Base-by-base conservation (phyloP, 345 rosid genomes). In the Firmiana major region DNA sequence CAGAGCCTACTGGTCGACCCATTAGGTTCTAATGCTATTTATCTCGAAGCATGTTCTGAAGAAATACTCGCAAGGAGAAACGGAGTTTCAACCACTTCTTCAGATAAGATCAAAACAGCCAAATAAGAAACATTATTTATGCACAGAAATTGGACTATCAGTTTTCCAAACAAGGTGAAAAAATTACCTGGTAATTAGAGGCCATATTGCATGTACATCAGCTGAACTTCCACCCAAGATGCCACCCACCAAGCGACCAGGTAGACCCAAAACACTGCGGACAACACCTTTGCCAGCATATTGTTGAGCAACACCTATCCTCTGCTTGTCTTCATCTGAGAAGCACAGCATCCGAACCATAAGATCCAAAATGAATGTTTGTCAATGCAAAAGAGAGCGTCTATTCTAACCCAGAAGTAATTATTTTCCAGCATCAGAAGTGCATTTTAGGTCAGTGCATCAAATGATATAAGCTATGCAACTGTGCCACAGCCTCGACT, bases 281-380 rank as follows among this genome's bases (percentile, higher is more conserved):
- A 92, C 98, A 82, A 93, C 98, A 73, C 99, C 96, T 88, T 85
- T 93, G 62, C 97, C 90, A 0, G 86, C 78, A 63, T 92, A 96
- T 81, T 90, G 98, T 76, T 89, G 98, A 60, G 96, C 97, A 72
- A 83, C 72, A 45, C 99, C 98, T 79, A 95, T 90, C 82, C 94
- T 89, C 78, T 92, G 93, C 83, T 93, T 95, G 81, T 95, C 99
- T 81, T 95, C 99, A 71, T 95, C 93, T 16, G 97, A 88, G 83
- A 95, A 95, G 65, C 98, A 97, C 55, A 95, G 91, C 96, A 95
- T 92, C 48, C 99, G 90, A 63, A 92, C 99, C 98, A 95, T 95
- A 62, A 93, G 88, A 83, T 92, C 98, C 84, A 93, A 84, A 80
- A 95, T 45, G 21, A 8, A 42, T n/a, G 49, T 46, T 5, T 3